Percentiles rank a stretch among this genome's conserved stretches.
phyloP scores from a whole-genome alignment of 345 rosid genomes.

The Lumnitzera littorea region DNA sequence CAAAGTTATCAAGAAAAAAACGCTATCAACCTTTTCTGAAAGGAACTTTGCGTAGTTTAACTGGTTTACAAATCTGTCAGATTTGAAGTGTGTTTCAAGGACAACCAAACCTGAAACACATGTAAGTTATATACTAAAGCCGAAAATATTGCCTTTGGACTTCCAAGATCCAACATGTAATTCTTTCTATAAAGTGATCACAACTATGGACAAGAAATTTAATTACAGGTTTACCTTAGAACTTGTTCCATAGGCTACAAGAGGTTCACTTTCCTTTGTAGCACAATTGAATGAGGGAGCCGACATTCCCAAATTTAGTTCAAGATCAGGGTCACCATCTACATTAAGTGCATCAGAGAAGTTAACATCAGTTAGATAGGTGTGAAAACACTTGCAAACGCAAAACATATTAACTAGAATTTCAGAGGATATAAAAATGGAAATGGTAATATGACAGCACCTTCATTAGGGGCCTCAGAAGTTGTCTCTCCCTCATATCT shows the following conservation, averaged over 20 bases:
- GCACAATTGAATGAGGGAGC: conserved; percentile 34
- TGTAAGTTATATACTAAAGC: background rate
- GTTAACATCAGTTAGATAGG: background rate
- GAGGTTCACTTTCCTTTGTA: conserved; percentile 38
- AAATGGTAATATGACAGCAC: conserved; percentile 20
- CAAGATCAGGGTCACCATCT: conserved; percentile 48
- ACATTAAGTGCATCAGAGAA: conserved; percentile 5
- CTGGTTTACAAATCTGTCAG: too few species aligned
- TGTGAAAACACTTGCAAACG: background rate
- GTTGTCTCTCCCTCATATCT: conserved; percentile 56
- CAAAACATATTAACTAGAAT: background rate
- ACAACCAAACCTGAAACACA: too few species aligned
- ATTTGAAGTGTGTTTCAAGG: too few species aligned
- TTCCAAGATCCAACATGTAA: conserved; percentile 7
- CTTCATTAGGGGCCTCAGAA: conserved; percentile 42
- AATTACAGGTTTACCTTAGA: conserved; percentile 3
- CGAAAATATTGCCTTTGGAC: conserved; percentile 37
- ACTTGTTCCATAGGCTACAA: conserved; percentile 24
- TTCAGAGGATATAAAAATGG: background rate
- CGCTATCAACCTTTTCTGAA: too few species aligned
- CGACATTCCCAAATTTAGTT: conserved; percentile 78
- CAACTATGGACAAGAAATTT: conserved; percentile 1
- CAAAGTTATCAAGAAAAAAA: background rate
- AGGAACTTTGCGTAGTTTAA: too few species aligned
- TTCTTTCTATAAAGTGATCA: conserved; percentile 16